Conservation (phyloP, 2,329 filamentous ascomycete species). For the Talaromyces sp. region DNA sequence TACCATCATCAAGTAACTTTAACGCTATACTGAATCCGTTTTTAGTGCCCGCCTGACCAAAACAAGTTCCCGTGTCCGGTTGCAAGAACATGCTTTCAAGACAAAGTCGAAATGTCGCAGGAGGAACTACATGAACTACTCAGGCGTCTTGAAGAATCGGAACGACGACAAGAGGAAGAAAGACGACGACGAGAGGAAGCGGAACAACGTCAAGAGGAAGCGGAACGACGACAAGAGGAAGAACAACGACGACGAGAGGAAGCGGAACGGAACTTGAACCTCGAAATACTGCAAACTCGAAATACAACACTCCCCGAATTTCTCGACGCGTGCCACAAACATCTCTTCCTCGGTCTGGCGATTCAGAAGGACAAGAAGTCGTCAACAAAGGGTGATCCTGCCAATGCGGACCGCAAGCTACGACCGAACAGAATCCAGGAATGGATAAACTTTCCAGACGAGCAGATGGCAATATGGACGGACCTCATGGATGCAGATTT, state of each 20-base stretch:
- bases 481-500: not conserved
- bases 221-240: constrained; percentile 5
- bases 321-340: constrained; percentile 21
- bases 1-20: too few relatives aligned
- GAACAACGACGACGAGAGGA: constrained; percentile 14
- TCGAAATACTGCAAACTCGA: constrained; percentile 11
- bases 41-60: too few relatives aligned
- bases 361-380: constrained; percentile 20
- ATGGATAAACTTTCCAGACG: constrained; percentile 20
- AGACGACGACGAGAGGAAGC: not conserved
- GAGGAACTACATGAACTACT: too few relatives aligned
- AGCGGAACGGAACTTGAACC: constrained; percentile 4
- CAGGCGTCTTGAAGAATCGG: constrained; percentile 14
- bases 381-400: constrained; percentile 22
- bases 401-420: constrained; percentile 22
- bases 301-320: constrained; percentile 22
- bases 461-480: not conserved
- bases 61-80: too few relatives aligned
- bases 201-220: too few relatives aligned
- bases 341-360: constrained; percentile 21
- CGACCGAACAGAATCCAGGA: constrained; percentile 20
- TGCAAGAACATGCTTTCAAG: too few relatives aligned
- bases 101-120: too few relatives aligned
- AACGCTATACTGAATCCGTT: too few relatives aligned
- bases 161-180: not conserved